Percentiles rank a stretch among this genome's conserved stretches.
phyloP scores from a whole-genome alignment of 768 basidiomycete genomes.

The Serendipita indica region DNA sequence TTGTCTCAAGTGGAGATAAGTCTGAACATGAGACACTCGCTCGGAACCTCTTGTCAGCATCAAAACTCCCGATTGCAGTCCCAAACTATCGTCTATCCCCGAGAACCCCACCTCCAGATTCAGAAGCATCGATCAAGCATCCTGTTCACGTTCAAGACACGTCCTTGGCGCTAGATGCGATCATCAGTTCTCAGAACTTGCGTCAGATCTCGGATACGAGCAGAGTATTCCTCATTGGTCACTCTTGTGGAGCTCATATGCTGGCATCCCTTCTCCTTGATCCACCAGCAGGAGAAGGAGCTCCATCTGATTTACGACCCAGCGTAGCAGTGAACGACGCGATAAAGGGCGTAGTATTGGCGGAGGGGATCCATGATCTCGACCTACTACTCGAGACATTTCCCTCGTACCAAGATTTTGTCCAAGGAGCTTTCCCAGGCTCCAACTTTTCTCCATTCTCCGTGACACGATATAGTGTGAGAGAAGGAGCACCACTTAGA shows the following conservation, averaged over 20 bases:
- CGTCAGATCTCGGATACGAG: conserved; percentile 20
- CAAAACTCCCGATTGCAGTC: conserved; percentile 45
- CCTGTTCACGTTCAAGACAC: conserved; percentile 58
- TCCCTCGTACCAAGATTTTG: conserved; percentile 52
- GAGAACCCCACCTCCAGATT: conserved; percentile 9
- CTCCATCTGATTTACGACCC: background rate
- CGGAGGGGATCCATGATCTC: conserved; percentile 70
- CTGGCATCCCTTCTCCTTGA: conserved; percentile 52
- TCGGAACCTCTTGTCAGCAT: conserved; percentile 32
- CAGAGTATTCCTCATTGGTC: conserved; percentile 43
- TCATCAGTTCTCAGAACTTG: conserved; percentile 24
- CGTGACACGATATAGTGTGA: conserved; percentile 24
- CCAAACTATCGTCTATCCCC: conserved; percentile 69
- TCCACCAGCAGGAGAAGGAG: conserved; percentile 22
- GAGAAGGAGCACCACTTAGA: conserved; percentile 25
- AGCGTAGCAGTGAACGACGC: conserved; percentile 12
- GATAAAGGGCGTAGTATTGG: conserved; percentile 41
- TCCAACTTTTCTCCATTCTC: conserved; percentile 37
- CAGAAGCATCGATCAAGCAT: conserved; percentile 31
- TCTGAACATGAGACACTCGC: conserved; percentile 40
- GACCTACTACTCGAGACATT: conserved; percentile 48
- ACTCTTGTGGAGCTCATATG: conserved; percentile 77
- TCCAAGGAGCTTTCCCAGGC: conserved; percentile 40
- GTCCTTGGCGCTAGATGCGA: conserved; percentile 31
- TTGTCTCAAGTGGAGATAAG: conserved; percentile 52